Conservation (phyloP, 2,329 filamentous ascomycete species). For the Hortaea sp. region DNA sequence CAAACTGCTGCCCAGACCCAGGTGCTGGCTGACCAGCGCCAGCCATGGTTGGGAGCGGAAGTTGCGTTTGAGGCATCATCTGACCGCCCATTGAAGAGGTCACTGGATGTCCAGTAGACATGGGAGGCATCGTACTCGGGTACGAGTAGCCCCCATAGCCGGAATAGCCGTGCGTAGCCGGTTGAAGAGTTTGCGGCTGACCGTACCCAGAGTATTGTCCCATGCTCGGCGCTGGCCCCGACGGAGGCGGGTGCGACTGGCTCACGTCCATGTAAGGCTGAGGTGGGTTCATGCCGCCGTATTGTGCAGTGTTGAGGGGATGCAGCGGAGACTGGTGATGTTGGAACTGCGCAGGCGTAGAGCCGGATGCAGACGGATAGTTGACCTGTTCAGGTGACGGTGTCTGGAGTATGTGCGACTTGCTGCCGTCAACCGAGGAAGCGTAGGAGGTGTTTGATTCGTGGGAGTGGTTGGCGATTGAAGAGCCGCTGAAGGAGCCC, state of each 20-base stretch:
- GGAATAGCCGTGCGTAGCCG: slow-evolving; percentile 37
- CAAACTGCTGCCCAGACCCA: slow-evolving; percentile 11
- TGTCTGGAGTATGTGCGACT: slow-evolving; percentile 49
- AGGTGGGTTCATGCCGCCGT: slow-evolving; percentile 67
- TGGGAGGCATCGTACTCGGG: slow-evolving; percentile 67
- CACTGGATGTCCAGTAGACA: slow-evolving; percentile 57
- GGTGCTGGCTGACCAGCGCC: slow-evolving; percentile 14
- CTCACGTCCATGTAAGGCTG: slow-evolving; percentile 66
- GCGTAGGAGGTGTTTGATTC: slow-evolving; percentile 49
- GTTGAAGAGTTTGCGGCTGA: slow-evolving; percentile 47
- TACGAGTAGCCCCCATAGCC: slow-evolving; percentile 58
- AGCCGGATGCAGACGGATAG: slow-evolving; percentile 21
- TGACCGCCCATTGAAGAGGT: slow-evolving; percentile 58
- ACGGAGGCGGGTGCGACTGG: slow-evolving; percentile 46
- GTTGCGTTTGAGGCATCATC: slow-evolving; percentile 63
- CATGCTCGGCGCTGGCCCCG: slow-evolving; percentile 63
- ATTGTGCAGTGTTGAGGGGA: slow-evolving; percentile 12
- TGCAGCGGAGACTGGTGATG: slow-evolving; percentile 3
- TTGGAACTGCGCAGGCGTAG: slow-evolving; percentile 6
- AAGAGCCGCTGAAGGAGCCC: slow-evolving; percentile 58
- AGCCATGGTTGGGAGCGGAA: slow-evolving; percentile 38
- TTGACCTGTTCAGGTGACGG: slow-evolving; percentile 59
- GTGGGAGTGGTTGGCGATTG: slow-evolving; percentile 31
- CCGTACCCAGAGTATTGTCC: slow-evolving; percentile 65
- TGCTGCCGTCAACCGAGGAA: slow-evolving; percentile 41